A percentile compares a stretch with the other conserved stretches of the same genome.
Evolutionary conservation across 768 basidiomycete genomes (phyloP).

Genomic region (Saitozyma podzolica): DNA sequence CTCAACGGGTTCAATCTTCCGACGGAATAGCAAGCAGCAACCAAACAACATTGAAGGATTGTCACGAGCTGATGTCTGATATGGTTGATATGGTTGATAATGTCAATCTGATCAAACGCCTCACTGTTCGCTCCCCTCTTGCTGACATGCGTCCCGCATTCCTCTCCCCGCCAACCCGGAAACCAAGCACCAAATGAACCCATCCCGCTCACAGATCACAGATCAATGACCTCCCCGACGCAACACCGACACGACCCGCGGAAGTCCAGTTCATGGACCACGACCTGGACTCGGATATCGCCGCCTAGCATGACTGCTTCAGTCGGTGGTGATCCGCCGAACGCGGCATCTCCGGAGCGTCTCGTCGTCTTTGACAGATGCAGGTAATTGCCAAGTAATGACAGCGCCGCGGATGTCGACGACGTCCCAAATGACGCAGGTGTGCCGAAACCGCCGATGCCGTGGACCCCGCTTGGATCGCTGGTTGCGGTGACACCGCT

Average conservation of each 20-base stretch:
- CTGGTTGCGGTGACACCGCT: neutral
- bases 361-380: constrained; percentile 3
- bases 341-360: neutral
- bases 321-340: neutral
- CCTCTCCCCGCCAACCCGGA: neutral
- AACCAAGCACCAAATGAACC: neutral
- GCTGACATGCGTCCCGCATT: neutral
- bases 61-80: no score
- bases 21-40: no score
- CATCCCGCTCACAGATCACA: neutral
- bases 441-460: neutral
- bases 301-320: constrained; percentile 1
- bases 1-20: no score
- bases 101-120: no score
- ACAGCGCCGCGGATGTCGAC: constrained; percentile 10
- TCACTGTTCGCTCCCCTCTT: neutral
- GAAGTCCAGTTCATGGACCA: constrained; percentile 15
- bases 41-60: no score
- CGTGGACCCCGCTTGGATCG: neutral
- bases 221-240: constrained; percentile 29
- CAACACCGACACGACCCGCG: constrained; percentile 25
- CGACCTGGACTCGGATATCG: neutral
- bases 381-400: constrained; percentile 19
- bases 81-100: no score
- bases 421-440: neutral